Conservation (phyloP, 805 yeast species). For the Pichia nakasei region DNA sequence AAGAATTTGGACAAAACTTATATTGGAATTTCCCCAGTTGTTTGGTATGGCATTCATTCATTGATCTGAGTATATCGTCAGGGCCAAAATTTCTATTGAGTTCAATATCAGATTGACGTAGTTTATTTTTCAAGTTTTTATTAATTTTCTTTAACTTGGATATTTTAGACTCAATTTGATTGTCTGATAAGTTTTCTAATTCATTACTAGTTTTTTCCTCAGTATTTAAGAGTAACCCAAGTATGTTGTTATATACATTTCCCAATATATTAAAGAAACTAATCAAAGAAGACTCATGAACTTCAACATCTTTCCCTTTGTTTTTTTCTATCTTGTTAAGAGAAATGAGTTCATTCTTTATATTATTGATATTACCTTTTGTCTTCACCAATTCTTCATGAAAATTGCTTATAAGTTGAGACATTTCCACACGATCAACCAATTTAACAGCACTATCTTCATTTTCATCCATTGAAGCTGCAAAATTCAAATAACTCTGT, state of each 20-base stretch:
- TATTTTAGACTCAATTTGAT: constrained; percentile 3
- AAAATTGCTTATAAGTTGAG: neutral
- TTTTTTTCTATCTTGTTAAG: neutral
- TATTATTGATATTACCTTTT: neutral
- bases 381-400: neutral
- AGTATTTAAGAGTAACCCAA: too few species aligned
- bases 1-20: constrained; percentile 48
- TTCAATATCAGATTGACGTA: constrained; percentile 7
- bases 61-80: constrained; percentile 53
- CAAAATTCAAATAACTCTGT: constrained; percentile 40
- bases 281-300: too few species aligned
- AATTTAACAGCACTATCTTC: neutral
- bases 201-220: too few species aligned
- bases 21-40: constrained; percentile 66
- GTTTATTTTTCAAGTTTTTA: constrained; percentile 14
- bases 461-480: constrained; percentile 19
- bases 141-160: constrained; percentile 24
- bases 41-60: constrained; percentile 34
- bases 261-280: too few species aligned
- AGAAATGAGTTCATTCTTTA: neutral
- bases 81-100: constrained; percentile 41
- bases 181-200: neutral
- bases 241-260: too few species aligned
- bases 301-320: neutral
- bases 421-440: neutral